Conservation (phyloP, 805 yeast species). For the Yarrowia sp. region DNA sequence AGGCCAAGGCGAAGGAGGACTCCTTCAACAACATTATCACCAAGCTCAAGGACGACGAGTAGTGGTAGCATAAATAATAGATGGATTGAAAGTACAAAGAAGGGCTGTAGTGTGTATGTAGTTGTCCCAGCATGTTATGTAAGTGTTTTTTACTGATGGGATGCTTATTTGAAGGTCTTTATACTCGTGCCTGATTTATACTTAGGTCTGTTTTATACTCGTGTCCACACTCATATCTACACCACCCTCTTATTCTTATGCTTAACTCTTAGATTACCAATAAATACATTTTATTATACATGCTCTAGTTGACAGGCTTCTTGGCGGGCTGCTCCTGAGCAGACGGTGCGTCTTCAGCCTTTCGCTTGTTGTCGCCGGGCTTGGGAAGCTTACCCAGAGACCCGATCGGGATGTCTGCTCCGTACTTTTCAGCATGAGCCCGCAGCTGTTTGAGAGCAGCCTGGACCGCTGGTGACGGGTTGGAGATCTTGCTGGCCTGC, state of each 20-base stretch:
- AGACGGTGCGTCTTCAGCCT: slow-evolving; percentile 13
- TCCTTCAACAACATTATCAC: slow-evolving; percentile 74
- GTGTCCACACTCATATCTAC: too few relatives aligned
- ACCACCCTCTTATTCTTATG: too few relatives aligned
- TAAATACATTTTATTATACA: slow-evolving; percentile 22
- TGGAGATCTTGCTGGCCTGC: slow-evolving; percentile 40
- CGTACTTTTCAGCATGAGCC: slow-evolving; percentile 35
- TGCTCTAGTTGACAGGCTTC: slow-evolving; percentile 20
- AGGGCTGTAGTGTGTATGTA: too few relatives aligned
- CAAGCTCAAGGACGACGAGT: slow-evolving; percentile 22
- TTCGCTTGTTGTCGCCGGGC: slow-evolving; percentile 20
- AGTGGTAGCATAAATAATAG: slow-evolving; percentile 8
- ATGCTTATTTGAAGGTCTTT: too few relatives aligned
- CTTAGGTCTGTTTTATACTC: too few relatives aligned
- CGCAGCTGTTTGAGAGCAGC: slow-evolving; percentile 40
- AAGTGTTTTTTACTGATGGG: neutral
- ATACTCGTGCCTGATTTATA: too few relatives aligned
- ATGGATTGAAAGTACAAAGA: neutral
- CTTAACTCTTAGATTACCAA: neutral
- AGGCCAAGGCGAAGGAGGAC: slow-evolving; percentile 78
- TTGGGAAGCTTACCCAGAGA: slow-evolving; percentile 23
- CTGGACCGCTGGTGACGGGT: slow-evolving; percentile 39
- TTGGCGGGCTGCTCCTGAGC: slow-evolving; percentile 3
- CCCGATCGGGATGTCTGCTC: slow-evolving; percentile 25
- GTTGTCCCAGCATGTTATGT: too few relatives aligned